phyloP scores from a whole-genome alignment of 208 protist genomes.

The Leishmania gerbilli region DNA sequence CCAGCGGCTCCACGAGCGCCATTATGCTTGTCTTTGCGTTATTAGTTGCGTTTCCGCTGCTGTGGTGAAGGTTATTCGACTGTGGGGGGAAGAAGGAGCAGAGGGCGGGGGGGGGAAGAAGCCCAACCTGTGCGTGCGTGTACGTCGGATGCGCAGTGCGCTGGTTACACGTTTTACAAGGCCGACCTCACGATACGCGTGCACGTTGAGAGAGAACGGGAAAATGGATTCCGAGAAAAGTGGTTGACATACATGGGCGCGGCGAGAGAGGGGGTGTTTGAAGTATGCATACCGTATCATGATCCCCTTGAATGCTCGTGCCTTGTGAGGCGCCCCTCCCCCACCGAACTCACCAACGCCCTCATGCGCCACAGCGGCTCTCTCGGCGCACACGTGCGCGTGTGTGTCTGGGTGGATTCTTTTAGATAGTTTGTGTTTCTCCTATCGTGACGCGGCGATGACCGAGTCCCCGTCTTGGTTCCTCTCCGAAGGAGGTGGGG shows the following conservation, averaged over 20 bases:
- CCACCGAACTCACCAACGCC: not conserved
- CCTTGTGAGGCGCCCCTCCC: not conserved
- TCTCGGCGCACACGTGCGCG: not conserved
- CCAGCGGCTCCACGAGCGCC: constrained; percentile 76
- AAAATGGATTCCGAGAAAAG: not conserved
- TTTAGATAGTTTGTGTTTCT: not conserved
- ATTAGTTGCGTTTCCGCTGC: not conserved
- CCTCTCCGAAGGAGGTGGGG: not conserved
- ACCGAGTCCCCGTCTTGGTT: not conserved
- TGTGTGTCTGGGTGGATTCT: not conserved
- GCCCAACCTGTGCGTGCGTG: not conserved
- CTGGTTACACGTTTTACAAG: not conserved
- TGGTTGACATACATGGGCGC: not conserved
- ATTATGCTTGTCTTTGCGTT: constrained; percentile 28
- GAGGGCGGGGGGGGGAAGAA: not conserved
- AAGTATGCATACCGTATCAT: not conserved
- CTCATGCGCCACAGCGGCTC: not conserved
- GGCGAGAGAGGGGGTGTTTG: not conserved
- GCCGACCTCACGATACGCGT: not conserved
- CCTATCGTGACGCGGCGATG: not conserved
- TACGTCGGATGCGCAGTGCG: not conserved
- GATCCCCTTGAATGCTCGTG: not conserved
- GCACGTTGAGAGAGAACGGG: not conserved
- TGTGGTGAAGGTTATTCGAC: not conserved
- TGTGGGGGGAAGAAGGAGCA: not conserved